Evolutionary conservation across 495 filamentous ascomycete genomes (phyloP).

Genomic region (Tuber borchii): DNA sequence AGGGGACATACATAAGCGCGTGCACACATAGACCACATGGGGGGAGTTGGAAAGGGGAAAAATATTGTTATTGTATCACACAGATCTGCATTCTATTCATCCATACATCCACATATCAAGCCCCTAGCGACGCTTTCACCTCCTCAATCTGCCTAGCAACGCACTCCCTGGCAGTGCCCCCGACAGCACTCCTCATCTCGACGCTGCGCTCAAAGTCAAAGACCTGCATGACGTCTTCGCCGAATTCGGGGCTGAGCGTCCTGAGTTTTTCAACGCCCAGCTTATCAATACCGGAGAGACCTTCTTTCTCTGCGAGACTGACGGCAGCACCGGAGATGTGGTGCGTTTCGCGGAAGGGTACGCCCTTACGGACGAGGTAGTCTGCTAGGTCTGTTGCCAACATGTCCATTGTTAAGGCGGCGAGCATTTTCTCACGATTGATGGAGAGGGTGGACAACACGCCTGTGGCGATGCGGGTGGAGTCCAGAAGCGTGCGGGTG

Average conservation of each 20-base stretch:
- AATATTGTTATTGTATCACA: not conserved
- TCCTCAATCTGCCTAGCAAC: constrained; percentile 74
- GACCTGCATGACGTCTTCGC: constrained; percentile 61
- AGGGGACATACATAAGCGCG: not conserved
- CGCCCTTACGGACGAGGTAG: constrained; percentile 84
- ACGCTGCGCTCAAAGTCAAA: constrained; percentile 86
- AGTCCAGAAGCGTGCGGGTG: constrained; percentile 79
- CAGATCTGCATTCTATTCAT: not conserved
- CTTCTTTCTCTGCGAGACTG: constrained; percentile 62
- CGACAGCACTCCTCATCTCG: constrained; percentile 72
- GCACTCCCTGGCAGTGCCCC: constrained; percentile 69
- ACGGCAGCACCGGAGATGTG: constrained; percentile 82
- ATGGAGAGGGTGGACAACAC: constrained; percentile 50
- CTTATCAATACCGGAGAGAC: constrained; percentile 64
- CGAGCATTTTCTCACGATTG: constrained; percentile 68
- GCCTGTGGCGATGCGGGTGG: constrained; percentile 63
- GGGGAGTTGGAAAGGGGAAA: not conserved
- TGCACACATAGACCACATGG: not conserved
- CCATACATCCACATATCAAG: not conserved
- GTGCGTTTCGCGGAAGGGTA: constrained; percentile 77
- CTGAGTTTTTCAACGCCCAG: constrained; percentile 64
- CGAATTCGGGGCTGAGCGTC: constrained; percentile 68
- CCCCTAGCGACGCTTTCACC: constrained; percentile 51
- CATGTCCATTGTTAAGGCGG: constrained; percentile 73
- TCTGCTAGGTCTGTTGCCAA: constrained; percentile 80